Evolutionary conservation across 2,329 filamentous ascomycete genomes (phyloP).

Genomic region (Fusarium albidum): DNA sequence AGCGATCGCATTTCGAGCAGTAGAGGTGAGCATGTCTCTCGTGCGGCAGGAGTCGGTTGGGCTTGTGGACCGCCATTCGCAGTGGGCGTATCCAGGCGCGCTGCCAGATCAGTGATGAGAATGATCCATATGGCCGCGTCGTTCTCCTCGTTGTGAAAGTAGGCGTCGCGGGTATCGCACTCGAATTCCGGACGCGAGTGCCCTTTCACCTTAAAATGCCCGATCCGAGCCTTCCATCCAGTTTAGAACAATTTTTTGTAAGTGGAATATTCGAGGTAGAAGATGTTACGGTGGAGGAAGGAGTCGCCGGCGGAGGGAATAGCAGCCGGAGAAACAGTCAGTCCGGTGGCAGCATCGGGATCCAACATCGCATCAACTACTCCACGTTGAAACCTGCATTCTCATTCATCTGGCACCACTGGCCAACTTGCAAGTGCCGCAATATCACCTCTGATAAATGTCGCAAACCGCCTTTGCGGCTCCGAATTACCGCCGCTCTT

Average conservation of each 20-base stretch:
- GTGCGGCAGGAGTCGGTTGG: slow-evolving; percentile 32
- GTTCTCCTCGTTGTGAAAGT: slow-evolving; percentile 35
- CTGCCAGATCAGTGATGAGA: slow-evolving; percentile 38
- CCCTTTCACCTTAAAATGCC: slow-evolving; percentile 40
- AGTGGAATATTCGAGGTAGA: slow-evolving; percentile 35
- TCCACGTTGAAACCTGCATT: too few species aligned
- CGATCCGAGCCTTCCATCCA: slow-evolving; percentile 35
- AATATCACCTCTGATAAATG: neutral
- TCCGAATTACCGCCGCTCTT: slow-evolving; percentile 29
- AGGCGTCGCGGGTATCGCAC: slow-evolving; percentile 40
- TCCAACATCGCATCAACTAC: too few species aligned
- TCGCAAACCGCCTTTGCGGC: slow-evolving; percentile 10
- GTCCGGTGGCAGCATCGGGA: too few species aligned
- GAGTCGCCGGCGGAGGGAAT: neutral
- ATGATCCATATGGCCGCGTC: slow-evolving; percentile 42
- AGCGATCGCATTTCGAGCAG: slow-evolving; percentile 45
- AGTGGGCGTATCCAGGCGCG: slow-evolving; percentile 38
- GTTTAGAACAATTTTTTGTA: slow-evolving; percentile 38
- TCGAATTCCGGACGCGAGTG: slow-evolving; percentile 39
- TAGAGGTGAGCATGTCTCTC: slow-evolving; percentile 42
- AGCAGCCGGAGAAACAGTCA: neutral
- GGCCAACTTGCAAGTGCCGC: too few species aligned
- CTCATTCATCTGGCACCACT: too few species aligned
- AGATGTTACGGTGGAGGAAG: neutral
- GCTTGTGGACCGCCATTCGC: slow-evolving; percentile 22